These are phyloP conservation scores for Casuarina equisetifolia DNA, from an alignment of 306 rosid species.

Conservation along the genomic window DNA sequence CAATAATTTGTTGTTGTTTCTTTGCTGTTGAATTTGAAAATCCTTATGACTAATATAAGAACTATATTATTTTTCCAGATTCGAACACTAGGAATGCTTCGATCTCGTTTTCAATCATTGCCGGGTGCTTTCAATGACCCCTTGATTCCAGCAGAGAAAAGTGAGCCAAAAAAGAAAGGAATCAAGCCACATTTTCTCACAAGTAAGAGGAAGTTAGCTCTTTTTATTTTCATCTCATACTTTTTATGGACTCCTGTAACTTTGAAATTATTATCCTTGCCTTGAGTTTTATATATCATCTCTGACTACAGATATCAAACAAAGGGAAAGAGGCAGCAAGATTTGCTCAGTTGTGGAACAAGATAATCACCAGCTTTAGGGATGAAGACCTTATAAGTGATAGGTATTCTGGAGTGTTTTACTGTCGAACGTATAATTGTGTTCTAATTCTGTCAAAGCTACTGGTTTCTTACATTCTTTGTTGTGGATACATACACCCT, in stretches of 20 bases:
- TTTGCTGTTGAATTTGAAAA: background rate
- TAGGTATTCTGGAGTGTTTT: conserved; percentile 44
- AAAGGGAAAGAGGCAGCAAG: conserved; percentile 92
- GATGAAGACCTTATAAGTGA: conserved; percentile 92
- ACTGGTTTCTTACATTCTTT: background rate
- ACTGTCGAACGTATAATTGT: conserved; percentile 8
- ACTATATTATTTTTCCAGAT: conserved; percentile 44
- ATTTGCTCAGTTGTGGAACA: conserved; percentile 97
- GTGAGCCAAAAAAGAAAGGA: conserved; percentile 87
- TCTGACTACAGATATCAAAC: conserved; percentile 50
- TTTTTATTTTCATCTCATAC: conserved; percentile 9
- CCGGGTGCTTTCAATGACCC: conserved; percentile 88
- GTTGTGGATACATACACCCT: background rate
- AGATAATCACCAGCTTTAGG: conserved; percentile 83
- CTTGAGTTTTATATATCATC: conserved; percentile 12
- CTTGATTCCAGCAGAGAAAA: conserved; percentile 75
- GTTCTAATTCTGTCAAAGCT: conserved; percentile 1
- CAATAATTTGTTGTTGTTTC: background rate
- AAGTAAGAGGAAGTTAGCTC: conserved; percentile 47
- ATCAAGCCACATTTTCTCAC: conserved; percentile 79
- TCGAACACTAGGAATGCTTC: conserved; percentile 95
- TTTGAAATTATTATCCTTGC: conserved; percentile 5
- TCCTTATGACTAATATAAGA: background rate
- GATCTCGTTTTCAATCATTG: conserved; percentile 82
- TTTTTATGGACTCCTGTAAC: conserved; percentile 14